Conservation (phyloP, 805 yeast genomes). For the Wickerhamiella vanderwaltii region DNA sequence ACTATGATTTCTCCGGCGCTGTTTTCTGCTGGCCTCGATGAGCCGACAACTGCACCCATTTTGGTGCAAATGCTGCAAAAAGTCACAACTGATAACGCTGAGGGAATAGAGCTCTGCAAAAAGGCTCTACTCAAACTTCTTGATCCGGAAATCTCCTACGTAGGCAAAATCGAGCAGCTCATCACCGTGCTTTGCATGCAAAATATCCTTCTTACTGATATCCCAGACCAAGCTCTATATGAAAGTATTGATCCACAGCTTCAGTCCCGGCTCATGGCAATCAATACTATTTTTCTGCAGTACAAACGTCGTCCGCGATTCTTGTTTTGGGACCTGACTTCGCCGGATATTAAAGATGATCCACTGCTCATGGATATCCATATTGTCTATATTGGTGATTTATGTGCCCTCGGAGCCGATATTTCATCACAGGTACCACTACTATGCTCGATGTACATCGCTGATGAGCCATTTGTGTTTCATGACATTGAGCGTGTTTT, state of each 20-base stretch:
- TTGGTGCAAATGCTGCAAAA: slow-evolving; percentile 12
- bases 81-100: not conserved
- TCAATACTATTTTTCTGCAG: slow-evolving; percentile 14
- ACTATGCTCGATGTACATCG: slow-evolving; percentile 2
- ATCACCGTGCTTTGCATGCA: slow-evolving; percentile 4
- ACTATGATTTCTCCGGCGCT: slow-evolving; percentile 9
- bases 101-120: slow-evolving; percentile 6
- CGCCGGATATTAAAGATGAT: slow-evolving; percentile 4
- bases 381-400: slow-evolving; percentile 4
- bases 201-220: not conserved
- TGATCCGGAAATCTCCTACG: slow-evolving; percentile 13
- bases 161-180: slow-evolving; percentile 11
- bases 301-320: not conserved
- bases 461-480: slow-evolving; percentile 5
- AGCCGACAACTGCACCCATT: slow-evolving; percentile 14
- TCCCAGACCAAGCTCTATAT: slow-evolving; percentile 17
- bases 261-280: slow-evolving; percentile 18
- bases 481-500: slow-evolving; percentile 13
- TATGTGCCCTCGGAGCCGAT: slow-evolving; percentile 1
- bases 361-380: slow-evolving; percentile 4
- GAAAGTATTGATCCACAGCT: slow-evolving; percentile 14
- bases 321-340: slow-evolving; percentile 7
- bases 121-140: slow-evolving; percentile 13
- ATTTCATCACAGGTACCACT: not conserved
- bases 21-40: slow-evolving; percentile 11